These are phyloP conservation scores for Daucus carota DNA, from an alignment of 129 eudicot species.

Conservation along the genomic window DH1_v3.0 NC_030389.2:3093001-3093500, in stretches of 20 bases:
- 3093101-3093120: not conserved
- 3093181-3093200: no score
- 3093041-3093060: not conserved
- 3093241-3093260: no score
- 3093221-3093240: no score
- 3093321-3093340: not conserved
- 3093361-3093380: not conserved
- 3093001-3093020: conserved; percentile 1
- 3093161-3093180: no score
- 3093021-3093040: not conserved
- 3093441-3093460: no score
- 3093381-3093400: no score
- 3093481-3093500: not conserved
- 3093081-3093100: conserved; percentile 6
- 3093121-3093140: not conserved
- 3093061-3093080: not conserved
- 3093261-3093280: conserved; percentile 1
- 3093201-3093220: no score
- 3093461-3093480: not conserved
- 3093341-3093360: not conserved
- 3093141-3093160: no score
- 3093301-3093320: not conserved
- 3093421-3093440: no score
- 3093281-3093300: not conserved
- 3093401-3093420: no score